Evolutionary conservation across 2,329 filamentous ascomycete species (phyloP).

Genomic region (Beauveria sp.): DNA sequence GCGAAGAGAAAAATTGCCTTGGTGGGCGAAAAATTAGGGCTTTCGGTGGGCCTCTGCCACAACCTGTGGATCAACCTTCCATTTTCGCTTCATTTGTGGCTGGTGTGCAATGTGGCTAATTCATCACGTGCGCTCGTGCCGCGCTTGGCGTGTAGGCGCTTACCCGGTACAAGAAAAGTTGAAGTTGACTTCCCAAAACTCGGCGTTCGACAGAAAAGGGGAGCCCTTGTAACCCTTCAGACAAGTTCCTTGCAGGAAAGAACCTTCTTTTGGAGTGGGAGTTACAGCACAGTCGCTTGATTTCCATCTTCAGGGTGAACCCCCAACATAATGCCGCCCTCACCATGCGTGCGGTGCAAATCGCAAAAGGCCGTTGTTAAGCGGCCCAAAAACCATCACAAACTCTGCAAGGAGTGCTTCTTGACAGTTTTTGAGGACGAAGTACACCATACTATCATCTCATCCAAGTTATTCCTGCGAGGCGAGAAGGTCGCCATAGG

Average conservation of each 20-base stretch:
- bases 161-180: slow-evolving; percentile 9
- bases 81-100: slow-evolving; percentile 12
- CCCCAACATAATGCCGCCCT: slow-evolving; percentile 59
- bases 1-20: slow-evolving; percentile 24
- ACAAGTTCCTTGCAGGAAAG: too few relatives aligned
- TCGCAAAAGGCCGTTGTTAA: slow-evolving; percentile 78
- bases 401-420: slow-evolving; percentile 87
- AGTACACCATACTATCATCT: slow-evolving; percentile 84
- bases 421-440: slow-evolving; percentile 83
- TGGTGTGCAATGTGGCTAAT: slow-evolving; percentile 3
- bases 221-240: neutral
- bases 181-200: neutral
- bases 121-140: slow-evolving; percentile 11
- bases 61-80: slow-evolving; percentile 15
- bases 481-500: slow-evolving; percentile 91
- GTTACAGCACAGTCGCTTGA: neutral
- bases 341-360: slow-evolving; percentile 68
- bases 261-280: too few relatives aligned
- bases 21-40: slow-evolving; percentile 33
- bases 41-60: slow-evolving; percentile 15
- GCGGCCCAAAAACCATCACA: slow-evolving; percentile 88
- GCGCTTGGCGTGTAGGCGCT: neutral
- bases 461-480: slow-evolving; percentile 69
- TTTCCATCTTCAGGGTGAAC: neutral
- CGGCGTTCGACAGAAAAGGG: neutral